Conservation (phyloP, 1,139 yeast genomes). For the Geotrichum citri-aurantii region DNA sequence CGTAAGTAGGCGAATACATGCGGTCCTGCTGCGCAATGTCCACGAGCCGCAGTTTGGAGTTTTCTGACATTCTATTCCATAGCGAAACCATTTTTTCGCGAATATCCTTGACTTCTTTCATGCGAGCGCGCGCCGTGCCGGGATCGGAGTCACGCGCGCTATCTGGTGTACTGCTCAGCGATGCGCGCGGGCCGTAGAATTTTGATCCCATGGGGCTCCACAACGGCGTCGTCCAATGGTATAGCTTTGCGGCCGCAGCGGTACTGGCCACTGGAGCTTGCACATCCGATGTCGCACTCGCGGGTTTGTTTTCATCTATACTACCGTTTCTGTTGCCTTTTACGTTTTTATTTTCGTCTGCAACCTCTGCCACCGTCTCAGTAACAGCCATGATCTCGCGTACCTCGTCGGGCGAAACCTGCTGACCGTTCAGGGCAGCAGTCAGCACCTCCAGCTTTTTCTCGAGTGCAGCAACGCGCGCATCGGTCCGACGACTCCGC, state of each 20-base stretch:
- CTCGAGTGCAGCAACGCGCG: slow-evolving; percentile 37
- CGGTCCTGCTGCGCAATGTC: slow-evolving; percentile 22
- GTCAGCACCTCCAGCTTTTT: slow-evolving; percentile 34
- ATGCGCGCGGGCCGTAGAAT: background rate
- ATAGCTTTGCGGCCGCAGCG: background rate
- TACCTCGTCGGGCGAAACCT: background rate
- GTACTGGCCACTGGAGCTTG: background rate
- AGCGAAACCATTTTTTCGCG: slow-evolving; percentile 31
- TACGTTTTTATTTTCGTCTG: background rate
- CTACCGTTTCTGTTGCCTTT: background rate
- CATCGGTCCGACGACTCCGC: slow-evolving; percentile 40
- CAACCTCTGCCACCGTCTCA: background rate
- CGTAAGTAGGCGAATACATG: slow-evolving; percentile 26
- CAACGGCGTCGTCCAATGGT: background rate
- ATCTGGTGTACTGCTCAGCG: background rate
- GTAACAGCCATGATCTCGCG: background rate
- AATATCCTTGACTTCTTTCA: slow-evolving; percentile 22
- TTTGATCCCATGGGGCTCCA: background rate
- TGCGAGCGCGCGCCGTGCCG: background rate
- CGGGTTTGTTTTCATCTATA: background rate
- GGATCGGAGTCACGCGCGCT: slow-evolving; percentile 2
- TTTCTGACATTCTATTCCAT: slow-evolving; percentile 31
- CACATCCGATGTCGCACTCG: background rate
- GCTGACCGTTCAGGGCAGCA: slow-evolving; percentile 19
- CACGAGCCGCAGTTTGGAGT: slow-evolving; percentile 27